These are phyloP conservation scores for Plasmodium malariae DNA, from an alignment of 169 alveolate genomes.

Conservation along the genomic window DNA sequence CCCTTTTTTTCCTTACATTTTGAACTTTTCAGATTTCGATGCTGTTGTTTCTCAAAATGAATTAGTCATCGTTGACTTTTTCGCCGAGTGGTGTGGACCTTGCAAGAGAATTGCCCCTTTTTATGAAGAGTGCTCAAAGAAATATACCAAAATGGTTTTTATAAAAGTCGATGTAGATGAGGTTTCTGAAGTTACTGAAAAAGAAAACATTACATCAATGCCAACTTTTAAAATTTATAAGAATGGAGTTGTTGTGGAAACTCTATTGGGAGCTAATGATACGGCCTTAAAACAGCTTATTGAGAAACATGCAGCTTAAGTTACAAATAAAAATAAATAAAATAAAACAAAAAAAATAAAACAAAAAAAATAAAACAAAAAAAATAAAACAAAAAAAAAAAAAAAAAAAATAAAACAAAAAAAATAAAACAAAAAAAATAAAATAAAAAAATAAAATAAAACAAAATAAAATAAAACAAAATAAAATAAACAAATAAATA, in stretches of 20 bases:
- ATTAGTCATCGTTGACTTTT: slow-evolving; percentile 94
- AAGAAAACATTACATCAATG: slow-evolving; percentile 84
- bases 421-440: not conserved
- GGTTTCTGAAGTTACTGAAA: slow-evolving; percentile 82
- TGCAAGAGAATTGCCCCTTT: slow-evolving; percentile 91
- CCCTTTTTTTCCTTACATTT: too few relatives aligned
- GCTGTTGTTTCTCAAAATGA: slow-evolving; percentile 79
- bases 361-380: not conserved
- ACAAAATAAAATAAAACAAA: too few relatives aligned
- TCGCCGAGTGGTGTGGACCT: slow-evolving; percentile 97
- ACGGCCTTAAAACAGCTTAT: slow-evolving; percentile 76
- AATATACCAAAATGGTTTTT: slow-evolving; percentile 78
- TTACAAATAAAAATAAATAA: too few relatives aligned
- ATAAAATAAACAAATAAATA: too few relatives aligned
- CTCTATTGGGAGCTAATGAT: slow-evolving; percentile 85
- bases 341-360: not conserved
- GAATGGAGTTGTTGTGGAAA: slow-evolving; percentile 82
- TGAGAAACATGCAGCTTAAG: slow-evolving; percentile 69
- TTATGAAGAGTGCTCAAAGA: slow-evolving; percentile 83
- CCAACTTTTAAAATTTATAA: slow-evolving; percentile 88
- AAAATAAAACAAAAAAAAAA: not conserved
- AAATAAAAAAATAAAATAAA: not conserved
- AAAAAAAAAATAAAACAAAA: slow-evolving; percentile 1
- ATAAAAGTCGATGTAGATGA: slow-evolving; percentile 85
- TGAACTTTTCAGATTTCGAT: slow-evolving; percentile 79